A percentile compares a stretch with the other conserved stretches of the same genome.
phyloP scores from a whole-genome alignment of 371 early-diverging fungal species.

The Vairimorpha ceranae region DNA sequence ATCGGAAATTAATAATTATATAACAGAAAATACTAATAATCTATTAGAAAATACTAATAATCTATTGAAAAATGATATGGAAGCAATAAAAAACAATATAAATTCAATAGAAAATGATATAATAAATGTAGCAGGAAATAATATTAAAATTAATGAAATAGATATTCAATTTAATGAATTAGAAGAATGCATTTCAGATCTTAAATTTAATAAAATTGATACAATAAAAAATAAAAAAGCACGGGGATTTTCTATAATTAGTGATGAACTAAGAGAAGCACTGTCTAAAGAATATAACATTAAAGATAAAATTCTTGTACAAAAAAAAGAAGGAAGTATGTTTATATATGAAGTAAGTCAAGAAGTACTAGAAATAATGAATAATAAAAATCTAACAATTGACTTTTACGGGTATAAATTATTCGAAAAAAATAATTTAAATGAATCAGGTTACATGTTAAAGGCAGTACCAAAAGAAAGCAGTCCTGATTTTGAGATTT shows the following conservation, averaged over 20 bases:
- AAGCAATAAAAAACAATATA: neutral
- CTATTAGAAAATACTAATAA: neutral
- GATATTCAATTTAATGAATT: neutral
- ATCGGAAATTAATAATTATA: neutral
- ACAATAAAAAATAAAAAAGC: neutral
- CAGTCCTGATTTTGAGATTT: neutral
- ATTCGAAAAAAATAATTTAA: slow-evolving; percentile 9
- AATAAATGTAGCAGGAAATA: neutral
- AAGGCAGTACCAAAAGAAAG: slow-evolving; percentile 14
- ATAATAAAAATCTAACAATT: slow-evolving; percentile 23
- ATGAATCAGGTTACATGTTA: slow-evolving; percentile 9
- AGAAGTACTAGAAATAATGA: slow-evolving; percentile 6
- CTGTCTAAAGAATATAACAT: neutral
- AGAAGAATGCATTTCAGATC: neutral
- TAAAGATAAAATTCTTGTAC: neutral
- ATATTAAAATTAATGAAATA: neutral
- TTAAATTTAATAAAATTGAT: neutral
- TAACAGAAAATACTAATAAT: neutral
- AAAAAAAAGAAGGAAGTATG: neutral
- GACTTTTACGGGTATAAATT: slow-evolving; percentile 29
- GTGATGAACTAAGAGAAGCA: neutral
- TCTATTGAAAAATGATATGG: neutral
- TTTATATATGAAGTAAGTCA: slow-evolving; percentile 18
- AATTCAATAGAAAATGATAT: neutral
- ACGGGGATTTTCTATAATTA: neutral